A percentile compares a stretch with the other conserved stretches of the same genome.
These are phyloP conservation scores for Calonectria hongkongensis DNA, from an alignment of 2,329 filamentous ascomycete genomes.

Conservation along the genomic window DNA sequence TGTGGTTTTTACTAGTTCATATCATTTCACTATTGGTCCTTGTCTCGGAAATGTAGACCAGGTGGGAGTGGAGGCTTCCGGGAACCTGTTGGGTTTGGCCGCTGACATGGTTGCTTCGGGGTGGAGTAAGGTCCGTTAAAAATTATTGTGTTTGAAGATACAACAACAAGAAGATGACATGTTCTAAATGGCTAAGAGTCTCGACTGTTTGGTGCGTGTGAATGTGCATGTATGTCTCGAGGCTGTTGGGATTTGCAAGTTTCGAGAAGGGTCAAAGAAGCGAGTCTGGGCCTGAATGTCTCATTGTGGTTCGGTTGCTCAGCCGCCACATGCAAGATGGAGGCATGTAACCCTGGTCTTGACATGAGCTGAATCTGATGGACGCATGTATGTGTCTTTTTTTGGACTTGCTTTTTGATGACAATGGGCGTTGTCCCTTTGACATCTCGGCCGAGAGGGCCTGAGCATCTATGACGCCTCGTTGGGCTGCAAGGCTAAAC, in stretches of 20 bases:
- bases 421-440: constrained; percentile 1
- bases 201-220: background rate
- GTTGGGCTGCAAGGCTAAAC: background rate
- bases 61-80: constrained; percentile 43
- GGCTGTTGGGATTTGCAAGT: background rate
- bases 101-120: constrained; percentile 40
- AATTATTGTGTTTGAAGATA: constrained; percentile 40
- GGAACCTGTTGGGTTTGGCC: constrained; percentile 32
- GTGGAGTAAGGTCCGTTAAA: constrained; percentile 52
- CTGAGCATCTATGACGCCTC: background rate
- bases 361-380: background rate
- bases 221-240: background rate
- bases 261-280: background rate
- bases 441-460: constrained; percentile 20
- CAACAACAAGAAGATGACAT: background rate
- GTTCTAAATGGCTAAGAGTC: background rate
- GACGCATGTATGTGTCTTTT: background rate
- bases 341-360: background rate
- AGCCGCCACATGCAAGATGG: constrained; percentile 19
- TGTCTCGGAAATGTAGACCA: constrained; percentile 35
- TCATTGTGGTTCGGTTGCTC: background rate
- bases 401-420: background rate
- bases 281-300: constrained; percentile 4
- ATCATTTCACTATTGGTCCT: constrained; percentile 39
- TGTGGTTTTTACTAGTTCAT: constrained; percentile 43